Evolutionary conservation across 768 basidiomycete genomes (phyloP).

Genomic region (Amylocystis lapponica): DNA sequence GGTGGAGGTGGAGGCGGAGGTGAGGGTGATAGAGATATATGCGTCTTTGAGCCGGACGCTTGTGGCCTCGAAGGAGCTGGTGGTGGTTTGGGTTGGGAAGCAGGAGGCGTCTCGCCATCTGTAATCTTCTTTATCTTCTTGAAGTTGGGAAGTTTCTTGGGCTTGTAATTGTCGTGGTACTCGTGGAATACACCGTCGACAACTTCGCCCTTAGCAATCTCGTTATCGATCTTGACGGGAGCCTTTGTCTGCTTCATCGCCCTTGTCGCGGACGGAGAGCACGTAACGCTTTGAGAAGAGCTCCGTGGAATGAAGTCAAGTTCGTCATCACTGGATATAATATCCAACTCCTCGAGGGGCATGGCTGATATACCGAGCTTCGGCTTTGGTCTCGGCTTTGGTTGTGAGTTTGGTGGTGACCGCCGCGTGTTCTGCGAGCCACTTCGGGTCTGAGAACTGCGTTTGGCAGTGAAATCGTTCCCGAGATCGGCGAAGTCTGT

Average conservation of each 20-base stretch:
- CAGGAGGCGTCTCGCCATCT: neutral
- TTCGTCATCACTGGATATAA: slow-evolving; percentile 17
- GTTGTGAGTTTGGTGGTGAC: neutral
- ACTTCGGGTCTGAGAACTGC: neutral
- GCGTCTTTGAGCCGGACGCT: neutral
- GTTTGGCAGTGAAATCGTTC: slow-evolving; percentile 11
- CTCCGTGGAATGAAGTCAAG: slow-evolving; percentile 11
- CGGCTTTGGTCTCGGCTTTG: neutral
- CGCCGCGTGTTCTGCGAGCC: neutral
- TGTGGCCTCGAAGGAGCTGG: neutral
- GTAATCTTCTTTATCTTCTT: slow-evolving; percentile 13
- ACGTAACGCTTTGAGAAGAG: slow-evolving; percentile 4
- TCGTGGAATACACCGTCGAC: slow-evolving; percentile 12
- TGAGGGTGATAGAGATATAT: neutral
- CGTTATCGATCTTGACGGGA: neutral
- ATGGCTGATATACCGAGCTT: neutral
- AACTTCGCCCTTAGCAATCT: neutral
- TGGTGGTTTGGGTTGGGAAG: neutral
- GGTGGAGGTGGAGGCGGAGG: neutral
- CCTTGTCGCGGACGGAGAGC: slow-evolving; percentile 3
- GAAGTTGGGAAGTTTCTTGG: slow-evolving; percentile 10
- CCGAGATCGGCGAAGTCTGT: slow-evolving; percentile 15
- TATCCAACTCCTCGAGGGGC: slow-evolving; percentile 1
- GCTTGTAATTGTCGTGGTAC: slow-evolving; percentile 6
- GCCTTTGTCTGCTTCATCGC: neutral